Evolutionary conservation across 345 rosid species (phyloP), one percentile per base, ranked within the genome.

Genomic region (Psidium guajava): DNA sequence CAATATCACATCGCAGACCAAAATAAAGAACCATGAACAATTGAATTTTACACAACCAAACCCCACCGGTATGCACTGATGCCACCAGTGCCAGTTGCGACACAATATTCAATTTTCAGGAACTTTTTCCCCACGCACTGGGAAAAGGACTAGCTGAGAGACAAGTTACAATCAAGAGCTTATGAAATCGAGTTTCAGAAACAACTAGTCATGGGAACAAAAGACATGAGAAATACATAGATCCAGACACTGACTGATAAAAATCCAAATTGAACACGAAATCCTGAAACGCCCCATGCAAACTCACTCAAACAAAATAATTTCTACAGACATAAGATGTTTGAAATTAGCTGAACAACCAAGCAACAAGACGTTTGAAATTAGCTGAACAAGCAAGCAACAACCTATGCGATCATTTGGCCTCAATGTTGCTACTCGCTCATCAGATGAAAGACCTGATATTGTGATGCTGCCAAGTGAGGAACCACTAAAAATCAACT

Each of bases 391-490:
- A 86, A 25, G 50, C 55, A 84, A 84, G 42, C 55, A 83, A 86
- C 86, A 87, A 94, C 99, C 98, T 91, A 92, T 88, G 28, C 84
- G 87, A 90, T 93, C 91, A 52, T 90, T 90, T 82, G 94, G 88
- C 92, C 91, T 94, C 83, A 97, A 89, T 13, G 92, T 91, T 87
- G 96, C 91, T 87, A 92, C 93, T 50, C 81, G 88, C 86, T 94
- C 94, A 88, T 94, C 93, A 42, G 92, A 89, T 82, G 90, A 87
- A 85, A 94, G 94, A 89, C 93, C 93, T 14, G 96, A 90, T 50
- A 97, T 80, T 24, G 92, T 89, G 77, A 97, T 91, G 91, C 94
- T 91, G 51, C 99, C 99, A 28, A 89, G 89, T 9, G 98, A 91
- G 77, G 96, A 94, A 54, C 98, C 96, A 84, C 95, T 90, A 81